Conservation (phyloP, 2,329 filamentous ascomycete species). For the Cercospora sojina region DNA sequence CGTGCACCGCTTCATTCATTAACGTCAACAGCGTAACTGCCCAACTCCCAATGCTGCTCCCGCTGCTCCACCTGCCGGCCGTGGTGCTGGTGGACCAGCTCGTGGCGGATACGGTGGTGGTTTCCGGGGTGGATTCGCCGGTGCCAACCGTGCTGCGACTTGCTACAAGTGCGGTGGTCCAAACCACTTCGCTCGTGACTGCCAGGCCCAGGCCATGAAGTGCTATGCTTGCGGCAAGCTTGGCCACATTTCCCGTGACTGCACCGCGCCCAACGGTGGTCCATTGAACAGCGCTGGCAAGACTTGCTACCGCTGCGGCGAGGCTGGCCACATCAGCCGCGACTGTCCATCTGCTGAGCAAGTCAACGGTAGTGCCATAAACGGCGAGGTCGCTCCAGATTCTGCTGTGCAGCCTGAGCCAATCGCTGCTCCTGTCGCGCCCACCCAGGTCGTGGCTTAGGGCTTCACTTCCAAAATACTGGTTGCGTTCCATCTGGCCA, state of each 20-base stretch:
- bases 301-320: slow-evolving; percentile 97
- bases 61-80: slow-evolving; percentile 48
- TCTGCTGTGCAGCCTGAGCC: slow-evolving; percentile 44
- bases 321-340: slow-evolving; percentile 92
- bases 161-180: slow-evolving; percentile 76
- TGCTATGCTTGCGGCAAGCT: slow-evolving; percentile 97
- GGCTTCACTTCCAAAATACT: neutral
- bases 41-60: slow-evolving; percentile 69
- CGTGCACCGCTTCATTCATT: slow-evolving; percentile 8
- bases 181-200: slow-evolving; percentile 97
- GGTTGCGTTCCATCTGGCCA: slow-evolving; percentile 24
- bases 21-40: slow-evolving; percentile 67
- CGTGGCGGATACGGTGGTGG: slow-evolving; percentile 66
- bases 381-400: slow-evolving; percentile 36
- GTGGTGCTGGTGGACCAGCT: slow-evolving; percentile 59
- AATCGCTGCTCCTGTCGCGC: slow-evolving; percentile 41
- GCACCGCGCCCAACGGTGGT: slow-evolving; percentile 93
- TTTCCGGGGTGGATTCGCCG: slow-evolving; percentile 72
- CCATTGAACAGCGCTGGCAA: slow-evolving; percentile 88
- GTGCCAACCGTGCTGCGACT: slow-evolving; percentile 63
- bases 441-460: slow-evolving; percentile 49
- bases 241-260: slow-evolving; percentile 90
- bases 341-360: slow-evolving; percentile 68
- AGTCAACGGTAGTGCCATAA: slow-evolving; percentile 36
- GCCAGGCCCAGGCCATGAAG: slow-evolving; percentile 98